phyloP scores from a whole-genome alignment of 2,329 filamentous ascomycete species.

The Salinomyces thailandicus region DNA sequence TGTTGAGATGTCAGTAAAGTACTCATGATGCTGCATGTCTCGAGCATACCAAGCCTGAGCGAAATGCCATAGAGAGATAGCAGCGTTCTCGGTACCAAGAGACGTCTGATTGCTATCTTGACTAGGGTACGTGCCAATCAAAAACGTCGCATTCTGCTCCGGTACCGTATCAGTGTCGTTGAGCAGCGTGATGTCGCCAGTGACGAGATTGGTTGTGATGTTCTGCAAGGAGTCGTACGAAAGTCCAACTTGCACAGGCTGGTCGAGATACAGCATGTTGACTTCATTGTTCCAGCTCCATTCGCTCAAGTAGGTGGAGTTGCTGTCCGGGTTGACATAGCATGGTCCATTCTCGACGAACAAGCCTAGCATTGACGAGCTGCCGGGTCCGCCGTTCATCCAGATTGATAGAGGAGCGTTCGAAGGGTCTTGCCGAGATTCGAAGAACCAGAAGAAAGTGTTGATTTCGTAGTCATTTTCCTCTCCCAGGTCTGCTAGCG shows the following conservation, averaged over 20 bases:
- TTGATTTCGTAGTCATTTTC: slow-evolving; percentile 38
- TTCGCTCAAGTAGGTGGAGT: slow-evolving; percentile 42
- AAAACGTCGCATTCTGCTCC: slow-evolving; percentile 43
- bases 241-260: slow-evolving; percentile 49
- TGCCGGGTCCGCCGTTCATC: slow-evolving; percentile 50
- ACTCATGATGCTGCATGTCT: no score
- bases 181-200: slow-evolving; percentile 9
- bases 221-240: slow-evolving; percentile 37
- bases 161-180: slow-evolving; percentile 22
- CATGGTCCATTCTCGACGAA: slow-evolving; percentile 46
- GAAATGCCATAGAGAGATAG: slow-evolving; percentile 49
- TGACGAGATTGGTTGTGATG: slow-evolving; percentile 25
- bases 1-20: no score
- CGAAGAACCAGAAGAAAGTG: slow-evolving; percentile 55
- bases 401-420: slow-evolving; percentile 48
- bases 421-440: slow-evolving; percentile 42
- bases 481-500: slow-evolving; percentile 26
- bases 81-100: slow-evolving; percentile 43
- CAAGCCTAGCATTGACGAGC: slow-evolving; percentile 41
- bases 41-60: slow-evolving; percentile 52
- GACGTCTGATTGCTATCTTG: slow-evolving; percentile 35
- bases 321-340: slow-evolving; percentile 42
- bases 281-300: slow-evolving; percentile 51
- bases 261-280: slow-evolving; percentile 52
- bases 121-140: slow-evolving; percentile 43